phyloP scores from a whole-genome alignment of 1,284 basidiomycete genomes.

The Trichosporon sp. region DNA sequence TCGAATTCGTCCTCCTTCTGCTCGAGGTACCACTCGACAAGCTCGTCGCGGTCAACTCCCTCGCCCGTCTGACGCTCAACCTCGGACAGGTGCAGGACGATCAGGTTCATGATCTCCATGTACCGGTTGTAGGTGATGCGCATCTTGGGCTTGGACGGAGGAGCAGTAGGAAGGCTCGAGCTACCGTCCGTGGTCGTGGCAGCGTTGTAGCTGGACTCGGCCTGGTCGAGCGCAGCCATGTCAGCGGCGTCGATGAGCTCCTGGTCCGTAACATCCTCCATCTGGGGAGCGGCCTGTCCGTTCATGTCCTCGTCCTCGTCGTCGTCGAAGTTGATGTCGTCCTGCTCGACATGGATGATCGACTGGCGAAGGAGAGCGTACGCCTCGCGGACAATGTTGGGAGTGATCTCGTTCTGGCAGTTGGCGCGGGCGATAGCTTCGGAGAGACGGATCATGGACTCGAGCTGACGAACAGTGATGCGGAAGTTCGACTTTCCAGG shows the following conservation, averaged over 20 bases:
- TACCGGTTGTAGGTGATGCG: slow-evolving; percentile 93
- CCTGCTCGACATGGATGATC: slow-evolving; percentile 99
- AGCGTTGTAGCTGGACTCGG: slow-evolving; percentile 52
- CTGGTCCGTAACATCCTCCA: slow-evolving; percentile 65
- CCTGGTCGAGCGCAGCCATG: slow-evolving; percentile 58
- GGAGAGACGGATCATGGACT: slow-evolving; percentile 96
- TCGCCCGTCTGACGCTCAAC: slow-evolving; percentile 74
- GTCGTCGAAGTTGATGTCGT: slow-evolving; percentile 96
- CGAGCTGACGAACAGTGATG: slow-evolving; percentile 95
- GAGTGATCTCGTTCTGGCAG: slow-evolving; percentile 88
- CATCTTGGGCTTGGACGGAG: slow-evolving; percentile 68
- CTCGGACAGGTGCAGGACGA: slow-evolving; percentile 76
- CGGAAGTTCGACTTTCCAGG: slow-evolving; percentile 89
- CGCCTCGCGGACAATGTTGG: slow-evolving; percentile 92
- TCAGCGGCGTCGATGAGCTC: slow-evolving; percentile 66
- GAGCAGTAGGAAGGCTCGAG: slow-evolving; percentile 20
- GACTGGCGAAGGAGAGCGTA: slow-evolving; percentile 91
- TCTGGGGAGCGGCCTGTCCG: slow-evolving; percentile 60
- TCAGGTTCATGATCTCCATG: slow-evolving; percentile 77
- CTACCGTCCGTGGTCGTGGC: slow-evolving; percentile 47
- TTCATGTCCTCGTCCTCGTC: slow-evolving; percentile 83
- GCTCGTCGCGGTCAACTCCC: slow-evolving; percentile 82
- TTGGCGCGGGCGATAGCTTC: slow-evolving; percentile 97
- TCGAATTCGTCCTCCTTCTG: slow-evolving; percentile 79
- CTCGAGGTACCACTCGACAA: slow-evolving; percentile 97